These are phyloP conservation scores for Saccharomycopsis synnaedendra DNA, from an alignment of 805 yeast genomes.

Conservation along the genomic window DNA sequence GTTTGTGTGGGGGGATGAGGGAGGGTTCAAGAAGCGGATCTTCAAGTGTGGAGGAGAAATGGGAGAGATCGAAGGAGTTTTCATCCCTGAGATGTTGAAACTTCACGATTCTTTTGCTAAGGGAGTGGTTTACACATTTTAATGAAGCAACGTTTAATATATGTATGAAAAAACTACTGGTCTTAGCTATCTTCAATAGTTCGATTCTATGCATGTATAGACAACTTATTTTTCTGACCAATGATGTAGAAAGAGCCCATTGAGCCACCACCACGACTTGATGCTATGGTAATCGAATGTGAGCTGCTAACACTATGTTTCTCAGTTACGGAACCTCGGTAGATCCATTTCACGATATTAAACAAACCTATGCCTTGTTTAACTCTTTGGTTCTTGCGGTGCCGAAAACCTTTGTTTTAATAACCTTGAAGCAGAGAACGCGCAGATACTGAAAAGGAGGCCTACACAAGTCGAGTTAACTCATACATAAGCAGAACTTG, in stretches of 20 bases:
- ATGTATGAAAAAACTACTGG: not conserved
- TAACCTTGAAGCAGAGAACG: too few species aligned
- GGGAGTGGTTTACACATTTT: not conserved
- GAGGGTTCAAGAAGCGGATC: slow-evolving; percentile 11
- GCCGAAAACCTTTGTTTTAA: too few species aligned
- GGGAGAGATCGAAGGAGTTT: slow-evolving; percentile 51
- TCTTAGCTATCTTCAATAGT: not conserved
- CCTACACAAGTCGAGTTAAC: too few species aligned
- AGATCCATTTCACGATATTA: too few species aligned
- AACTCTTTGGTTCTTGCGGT: too few species aligned
- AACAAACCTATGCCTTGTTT: too few species aligned
- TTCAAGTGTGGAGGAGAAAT: not conserved
- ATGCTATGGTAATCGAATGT: too few species aligned
- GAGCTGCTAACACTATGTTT: too few species aligned
- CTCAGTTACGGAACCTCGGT: too few species aligned
- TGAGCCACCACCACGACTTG: too few species aligned
- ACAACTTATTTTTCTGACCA: not conserved
- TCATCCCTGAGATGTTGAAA: slow-evolving; percentile 64
- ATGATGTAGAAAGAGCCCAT: not conserved
- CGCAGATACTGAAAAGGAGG: too few species aligned
- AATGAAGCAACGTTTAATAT: not conserved
- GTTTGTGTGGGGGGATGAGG: slow-evolving; percentile 49
- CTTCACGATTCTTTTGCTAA: slow-evolving; percentile 36
- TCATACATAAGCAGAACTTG: too few species aligned
- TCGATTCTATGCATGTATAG: not conserved